Evolutionary conservation across 129 eudicot species (phyloP), one percentile per base, ranked within the genome.

Genomic region (Scalesia atractyloides): DNA sequence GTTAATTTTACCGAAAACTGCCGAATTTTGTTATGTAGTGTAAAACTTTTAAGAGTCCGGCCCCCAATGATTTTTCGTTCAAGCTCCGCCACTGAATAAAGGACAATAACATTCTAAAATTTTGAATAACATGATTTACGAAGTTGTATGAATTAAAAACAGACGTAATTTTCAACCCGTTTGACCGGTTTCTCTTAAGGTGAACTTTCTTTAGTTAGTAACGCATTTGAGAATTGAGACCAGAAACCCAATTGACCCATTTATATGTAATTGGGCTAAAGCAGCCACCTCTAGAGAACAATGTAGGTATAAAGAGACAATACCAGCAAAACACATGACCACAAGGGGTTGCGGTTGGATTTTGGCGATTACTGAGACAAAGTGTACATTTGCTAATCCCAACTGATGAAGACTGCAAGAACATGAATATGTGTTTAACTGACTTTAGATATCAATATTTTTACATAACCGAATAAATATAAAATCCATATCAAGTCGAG

Each of bases 301-400:
- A 39, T 36, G 11, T 7, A 5, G 49, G 71, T 30, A 53, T 65
- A 58, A 39, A 36, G 64, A 24, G 72, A 12, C 72, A 56, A 47
- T 88, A 95, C 99, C 99, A 95, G 87, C 99, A 95, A 76, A 95
- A 95, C 43, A 95, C 99, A 68, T 95, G 99, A 56, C 99, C 99
- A 71, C 99, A 95, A 59, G 99, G 94, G 48, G 97, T 95, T 70
- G 99, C 97, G 0, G 99, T 90, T 20, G 99, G 99, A 67, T 87
- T 78, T 77, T 86, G 96, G 61, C 99, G 99, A 78, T 86, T 86
- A 81, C 99, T 86, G 17, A 95, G 96, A 85, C 99, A 95, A 64
- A 95, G 94, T 26, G 97, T 90, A 84, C 99, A 95, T 88, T 95
- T 95, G 80, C 97, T 86, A 50, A 82, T 76, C 30, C 83, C 89